phyloP scores from a whole-genome alignment of 2,329 filamentous ascomycete species.

The Fusarium vanettenii region DNA sequence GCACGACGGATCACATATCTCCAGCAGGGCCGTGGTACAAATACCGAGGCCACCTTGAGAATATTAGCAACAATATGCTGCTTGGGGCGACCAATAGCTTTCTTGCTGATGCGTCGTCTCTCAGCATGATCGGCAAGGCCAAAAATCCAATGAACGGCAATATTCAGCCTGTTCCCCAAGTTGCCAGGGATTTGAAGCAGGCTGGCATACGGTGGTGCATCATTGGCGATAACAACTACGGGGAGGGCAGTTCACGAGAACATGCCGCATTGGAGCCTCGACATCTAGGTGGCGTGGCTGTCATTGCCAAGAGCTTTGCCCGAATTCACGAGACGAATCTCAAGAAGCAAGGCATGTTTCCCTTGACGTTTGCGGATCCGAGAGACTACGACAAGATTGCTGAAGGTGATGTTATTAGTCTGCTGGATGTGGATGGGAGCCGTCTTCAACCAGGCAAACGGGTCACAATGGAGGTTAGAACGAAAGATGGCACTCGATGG shows the following conservation, averaged over 20 bases:
- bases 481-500: slow-evolving; percentile 10
- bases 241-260: slow-evolving; percentile 87
- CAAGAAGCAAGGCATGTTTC: slow-evolving; percentile 77
- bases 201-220: slow-evolving; percentile 45
- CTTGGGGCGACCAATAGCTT: slow-evolving; percentile 48
- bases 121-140: neutral
- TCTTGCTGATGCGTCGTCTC: neutral
- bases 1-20: slow-evolving; percentile 54
- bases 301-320: slow-evolving; percentile 85
- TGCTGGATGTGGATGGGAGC: slow-evolving; percentile 15
- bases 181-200: slow-evolving; percentile 40
- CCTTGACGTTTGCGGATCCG: slow-evolving; percentile 76
- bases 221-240: slow-evolving; percentile 69
- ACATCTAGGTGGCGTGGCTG: slow-evolving; percentile 84
- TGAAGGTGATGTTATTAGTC: slow-evolving; percentile 10
- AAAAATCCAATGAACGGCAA: neutral
- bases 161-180: slow-evolving; percentile 40
- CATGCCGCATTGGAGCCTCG: slow-evolving; percentile 88
- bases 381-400: slow-evolving; percentile 82
- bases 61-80: slow-evolving; percentile 52
- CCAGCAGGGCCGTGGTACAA: slow-evolving; percentile 53
- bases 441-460: slow-evolving; percentile 8
- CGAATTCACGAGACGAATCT: slow-evolving; percentile 94
- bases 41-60: slow-evolving; percentile 53
- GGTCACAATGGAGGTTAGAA: slow-evolving; percentile 16